Evolutionary conservation across 1,284 basidiomycete species (phyloP).

Genomic region (Ustilago bromivora): DNA sequence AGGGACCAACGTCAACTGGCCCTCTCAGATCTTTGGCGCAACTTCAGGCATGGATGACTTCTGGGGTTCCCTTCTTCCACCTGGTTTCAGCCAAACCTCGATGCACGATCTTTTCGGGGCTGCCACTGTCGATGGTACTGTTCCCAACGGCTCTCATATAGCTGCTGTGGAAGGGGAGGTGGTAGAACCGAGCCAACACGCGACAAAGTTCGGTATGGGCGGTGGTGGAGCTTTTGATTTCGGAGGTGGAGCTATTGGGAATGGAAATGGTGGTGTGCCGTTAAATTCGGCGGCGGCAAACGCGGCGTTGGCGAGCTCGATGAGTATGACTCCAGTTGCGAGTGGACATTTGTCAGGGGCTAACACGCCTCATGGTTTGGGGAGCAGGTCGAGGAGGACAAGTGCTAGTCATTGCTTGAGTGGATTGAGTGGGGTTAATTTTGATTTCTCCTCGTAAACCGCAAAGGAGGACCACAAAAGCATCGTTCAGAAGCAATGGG

Average conservation of each 20-base stretch:
- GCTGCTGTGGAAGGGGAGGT: slow-evolving; percentile 18
- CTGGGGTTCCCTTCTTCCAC: slow-evolving; percentile 59
- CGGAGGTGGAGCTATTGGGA: slow-evolving; percentile 49
- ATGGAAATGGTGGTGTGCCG: slow-evolving; percentile 49
- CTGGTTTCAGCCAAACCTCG: slow-evolving; percentile 51
- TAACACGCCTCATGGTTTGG: slow-evolving; percentile 37
- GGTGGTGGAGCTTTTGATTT: slow-evolving; percentile 51
- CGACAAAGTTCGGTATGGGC: slow-evolving; percentile 54
- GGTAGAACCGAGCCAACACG: slow-evolving; percentile 21
- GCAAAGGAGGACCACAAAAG: background rate
- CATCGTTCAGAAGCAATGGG: background rate
- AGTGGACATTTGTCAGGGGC: slow-evolving; percentile 32
- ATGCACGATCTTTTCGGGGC: slow-evolving; percentile 54
- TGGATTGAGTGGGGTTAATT: slow-evolving; percentile 33
- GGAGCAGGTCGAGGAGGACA: slow-evolving; percentile 28
- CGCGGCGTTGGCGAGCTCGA: slow-evolving; percentile 27
- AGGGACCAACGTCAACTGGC: slow-evolving; percentile 35
- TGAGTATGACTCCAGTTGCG: slow-evolving; percentile 35
- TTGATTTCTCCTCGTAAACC: slow-evolving; percentile 32
- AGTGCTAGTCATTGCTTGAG: slow-evolving; percentile 34
- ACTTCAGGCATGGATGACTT: slow-evolving; percentile 55
- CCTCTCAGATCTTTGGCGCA: slow-evolving; percentile 31
- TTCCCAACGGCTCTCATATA: slow-evolving; percentile 10
- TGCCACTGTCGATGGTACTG: slow-evolving; percentile 7
- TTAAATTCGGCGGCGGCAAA: slow-evolving; percentile 34